phyloP scores from a whole-genome alignment of 192 early-diverging fungal genomes.

The Podila horticola region DNA sequence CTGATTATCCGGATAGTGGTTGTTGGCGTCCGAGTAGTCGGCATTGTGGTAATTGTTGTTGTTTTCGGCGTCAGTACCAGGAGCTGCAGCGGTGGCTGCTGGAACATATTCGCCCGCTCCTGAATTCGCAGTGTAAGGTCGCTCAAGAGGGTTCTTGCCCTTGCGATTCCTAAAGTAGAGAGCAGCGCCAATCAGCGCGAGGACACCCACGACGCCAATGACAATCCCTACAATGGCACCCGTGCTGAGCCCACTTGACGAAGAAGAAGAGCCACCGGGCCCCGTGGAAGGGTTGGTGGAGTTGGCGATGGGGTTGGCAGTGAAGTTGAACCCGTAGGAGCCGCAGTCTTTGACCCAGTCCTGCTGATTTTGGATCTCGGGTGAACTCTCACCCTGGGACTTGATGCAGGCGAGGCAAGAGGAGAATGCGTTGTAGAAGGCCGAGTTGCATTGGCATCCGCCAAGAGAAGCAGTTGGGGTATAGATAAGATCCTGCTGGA shows the following conservation, averaged over 20 bases:
- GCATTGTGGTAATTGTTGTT: conserved; percentile 19
- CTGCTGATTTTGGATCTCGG: conserved; percentile 42
- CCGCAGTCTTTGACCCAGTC: conserved; percentile 30
- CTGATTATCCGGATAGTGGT: conserved; percentile 13
- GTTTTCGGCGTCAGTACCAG: background rate
- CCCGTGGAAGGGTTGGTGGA: background rate
- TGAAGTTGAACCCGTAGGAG: conserved; percentile 37
- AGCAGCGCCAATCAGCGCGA: conserved; percentile 16
- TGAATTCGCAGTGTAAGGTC: background rate
- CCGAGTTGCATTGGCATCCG: conserved; percentile 36
- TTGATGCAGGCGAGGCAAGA: conserved; percentile 41
- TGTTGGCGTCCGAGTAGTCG: conserved; percentile 19
- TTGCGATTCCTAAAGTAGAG: conserved; percentile 13
- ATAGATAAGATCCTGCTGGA: conserved; percentile 40
- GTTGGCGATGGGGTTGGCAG: conserved; percentile 16
- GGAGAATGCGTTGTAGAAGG: conserved; percentile 20
- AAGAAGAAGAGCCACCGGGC: background rate
- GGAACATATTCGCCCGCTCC: background rate
- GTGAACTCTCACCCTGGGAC: conserved; percentile 17
- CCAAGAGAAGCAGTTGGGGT: conserved; percentile 39
- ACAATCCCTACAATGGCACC: conserved; percentile 44
- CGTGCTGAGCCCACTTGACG: conserved; percentile 21
- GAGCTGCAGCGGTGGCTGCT: background rate
- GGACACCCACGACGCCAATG: conserved; percentile 16
- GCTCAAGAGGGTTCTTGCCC: conserved; percentile 4